Evolutionary conservation across 192 early-diverging fungal species (phyloP).

Genomic region (Allomyces macrogynus): DNA sequence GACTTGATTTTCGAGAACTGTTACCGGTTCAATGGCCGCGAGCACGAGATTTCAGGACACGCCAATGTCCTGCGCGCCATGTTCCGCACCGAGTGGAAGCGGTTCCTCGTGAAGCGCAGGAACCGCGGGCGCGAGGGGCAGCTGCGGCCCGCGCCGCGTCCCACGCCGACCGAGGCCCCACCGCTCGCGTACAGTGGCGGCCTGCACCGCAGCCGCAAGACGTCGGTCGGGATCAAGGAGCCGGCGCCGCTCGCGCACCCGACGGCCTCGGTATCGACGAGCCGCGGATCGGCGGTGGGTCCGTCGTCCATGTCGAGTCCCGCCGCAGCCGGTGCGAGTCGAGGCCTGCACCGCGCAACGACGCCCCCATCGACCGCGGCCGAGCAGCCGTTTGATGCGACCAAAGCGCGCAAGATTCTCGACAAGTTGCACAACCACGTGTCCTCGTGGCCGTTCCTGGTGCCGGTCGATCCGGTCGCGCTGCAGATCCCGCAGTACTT

Average conservation of each 20-base stretch:
- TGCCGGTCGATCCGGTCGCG: slow-evolving; percentile 50
- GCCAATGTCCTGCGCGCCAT: neutral
- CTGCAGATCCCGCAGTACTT: slow-evolving; percentile 48
- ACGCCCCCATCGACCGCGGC: neutral
- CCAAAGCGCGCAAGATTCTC: neutral
- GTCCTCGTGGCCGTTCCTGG: slow-evolving; percentile 9
- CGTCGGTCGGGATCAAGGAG: neutral
- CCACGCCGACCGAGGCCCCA: too few relatives aligned
- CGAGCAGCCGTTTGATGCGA: neutral
- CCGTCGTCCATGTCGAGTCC: too few relatives aligned
- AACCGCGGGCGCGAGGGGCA: too few relatives aligned
- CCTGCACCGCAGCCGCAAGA: too few relatives aligned
- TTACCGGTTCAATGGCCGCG: slow-evolving; percentile 28
- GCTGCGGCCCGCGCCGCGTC: too few relatives aligned
- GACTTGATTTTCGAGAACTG: slow-evolving; percentile 43
- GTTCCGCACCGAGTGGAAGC: neutral
- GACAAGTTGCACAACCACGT: neutral
- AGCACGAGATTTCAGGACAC: neutral
- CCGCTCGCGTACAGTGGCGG: too few relatives aligned
- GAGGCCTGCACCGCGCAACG: too few relatives aligned
- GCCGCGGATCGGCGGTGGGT: too few relatives aligned
- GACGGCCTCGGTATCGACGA: neutral
- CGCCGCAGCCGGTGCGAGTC: too few relatives aligned
- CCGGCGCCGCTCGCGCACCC: neutral
- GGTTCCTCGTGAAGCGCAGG: too few relatives aligned